Base-by-base conservation (phyloP, 108 stramenopile genomes). In the Nitzschia sp. region DNA sequence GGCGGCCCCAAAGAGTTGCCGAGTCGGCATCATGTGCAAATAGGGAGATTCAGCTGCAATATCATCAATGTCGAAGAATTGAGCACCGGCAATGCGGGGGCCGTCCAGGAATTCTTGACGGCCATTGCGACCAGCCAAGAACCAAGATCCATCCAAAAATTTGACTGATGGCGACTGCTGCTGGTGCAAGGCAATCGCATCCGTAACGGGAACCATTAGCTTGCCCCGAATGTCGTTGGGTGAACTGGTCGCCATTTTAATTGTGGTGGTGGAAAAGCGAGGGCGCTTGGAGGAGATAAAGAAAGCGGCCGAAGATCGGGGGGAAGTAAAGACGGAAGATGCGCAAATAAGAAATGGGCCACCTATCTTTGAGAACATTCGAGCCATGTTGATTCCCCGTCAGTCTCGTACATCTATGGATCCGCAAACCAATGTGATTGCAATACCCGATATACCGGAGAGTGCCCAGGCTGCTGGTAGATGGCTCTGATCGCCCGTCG, bases 21-120 rank as follows among this genome's bases (percentile, higher is more conserved):
- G 49, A 1, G 80, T 51, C n/a, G 92, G 92, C 82, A 90, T 88
- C 92, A 93, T 93, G 74, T 93, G 92, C 1, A 79, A 81, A 27
- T 88, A 68, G 21, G 72, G 65, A 23, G 69, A 71, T 17, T 72
- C 74, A 13, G 76, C 67, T 13, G 84, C 78, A 30, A 91, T 30
- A 15, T 87, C 81, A 54, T 87, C 86, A 67, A 91, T 91, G 51
- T 91, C 85, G 32, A 91, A 63, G 57, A 76, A 86, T 42, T 65
- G 70, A 21, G 89, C 85, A 1, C 68, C 65, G 15, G 72, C 67
- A 28, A 91, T 73, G 9, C 89, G 78, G 17, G 89, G 89, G 2
- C 86, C 86, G 4, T 30, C 36, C 54, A 74, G 76, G 49, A 84
- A 91, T 63, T 82, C 84, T 53, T 63, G 18, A 4, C 80, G 71